A percentile compares a stretch with the other conserved stretches of the same genome.
Evolutionary conservation across 208 protist genomes (phyloP).

Genomic region (Vickermania ingenoplastis): DNA sequence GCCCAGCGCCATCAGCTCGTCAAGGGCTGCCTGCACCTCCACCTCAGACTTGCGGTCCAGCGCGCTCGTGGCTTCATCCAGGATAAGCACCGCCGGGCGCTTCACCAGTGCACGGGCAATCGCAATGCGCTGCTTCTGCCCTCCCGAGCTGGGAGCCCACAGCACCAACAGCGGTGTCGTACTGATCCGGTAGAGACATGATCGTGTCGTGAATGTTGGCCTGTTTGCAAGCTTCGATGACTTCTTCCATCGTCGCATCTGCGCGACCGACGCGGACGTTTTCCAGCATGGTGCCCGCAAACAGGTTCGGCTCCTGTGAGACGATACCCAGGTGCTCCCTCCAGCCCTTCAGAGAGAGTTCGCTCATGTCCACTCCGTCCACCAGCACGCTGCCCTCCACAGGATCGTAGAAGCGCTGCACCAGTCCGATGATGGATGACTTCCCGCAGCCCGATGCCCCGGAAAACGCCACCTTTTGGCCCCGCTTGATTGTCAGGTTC

Average conservation of each 20-base stretch:
- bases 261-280: slow-evolving; percentile 55
- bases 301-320: slow-evolving; percentile 77
- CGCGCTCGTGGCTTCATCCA: slow-evolving; percentile 91
- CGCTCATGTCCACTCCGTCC: slow-evolving; percentile 52
- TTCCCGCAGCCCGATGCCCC: slow-evolving; percentile 75
- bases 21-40: slow-evolving; percentile 81
- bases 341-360: slow-evolving; percentile 41
- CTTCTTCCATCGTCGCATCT: slow-evolving; percentile 57
- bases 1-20: slow-evolving; percentile 49
- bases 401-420: slow-evolving; percentile 85
- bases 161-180: slow-evolving; percentile 74
- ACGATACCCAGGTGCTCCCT: slow-evolving; percentile 68
- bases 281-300: slow-evolving; percentile 51
- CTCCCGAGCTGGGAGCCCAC: slow-evolving; percentile 85
- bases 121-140: slow-evolving; percentile 93
- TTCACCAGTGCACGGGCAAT: slow-evolving; percentile 88
- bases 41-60: slow-evolving; percentile 88
- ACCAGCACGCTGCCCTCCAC: slow-evolving; percentile 28
- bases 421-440: slow-evolving; percentile 60
- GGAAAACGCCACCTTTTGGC: slow-evolving; percentile 73
- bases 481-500: slow-evolving; percentile 43
- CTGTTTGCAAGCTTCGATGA: slow-evolving; percentile 52
- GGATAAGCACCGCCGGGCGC: slow-evolving; percentile 78
- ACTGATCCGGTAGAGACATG: slow-evolving; percentile 59
- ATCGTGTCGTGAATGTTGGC: slow-evolving; percentile 85